These are phyloP conservation scores for Backusella sp. DNA, from an alignment of 192 early-diverging fungal genomes.

Conservation along the genomic window DNA sequence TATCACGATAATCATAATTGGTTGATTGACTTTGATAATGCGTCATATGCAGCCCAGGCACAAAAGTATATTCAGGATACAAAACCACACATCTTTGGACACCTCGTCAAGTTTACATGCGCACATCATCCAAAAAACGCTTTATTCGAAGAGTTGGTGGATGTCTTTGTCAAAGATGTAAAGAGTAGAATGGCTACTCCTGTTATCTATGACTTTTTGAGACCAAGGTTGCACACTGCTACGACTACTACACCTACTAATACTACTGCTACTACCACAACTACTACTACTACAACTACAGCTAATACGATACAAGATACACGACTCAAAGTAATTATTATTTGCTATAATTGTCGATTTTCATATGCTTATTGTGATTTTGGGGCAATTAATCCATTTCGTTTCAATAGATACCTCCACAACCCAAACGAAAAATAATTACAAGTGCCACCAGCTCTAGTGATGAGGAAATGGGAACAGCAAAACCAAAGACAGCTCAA, in stretches of 20 bases:
- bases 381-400: background rate
- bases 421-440: slow-evolving; percentile 6
- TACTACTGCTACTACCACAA: background rate
- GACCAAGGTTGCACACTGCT: background rate
- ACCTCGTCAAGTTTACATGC: slow-evolving; percentile 34
- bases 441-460: background rate
- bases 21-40: slow-evolving; percentile 49
- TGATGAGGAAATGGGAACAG: background rate
- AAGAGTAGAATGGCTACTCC: slow-evolving; percentile 48
- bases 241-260: background rate
- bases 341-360: background rate
- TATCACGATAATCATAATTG: slow-evolving; percentile 52
- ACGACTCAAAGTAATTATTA: background rate
- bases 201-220: slow-evolving; percentile 49
- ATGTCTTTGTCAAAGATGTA: slow-evolving; percentile 55
- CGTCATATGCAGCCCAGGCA: slow-evolving; percentile 35
- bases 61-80: slow-evolving; percentile 34
- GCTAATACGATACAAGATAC: background rate
- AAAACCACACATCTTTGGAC: slow-evolving; percentile 38
- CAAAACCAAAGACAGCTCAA: background rate
- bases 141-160: slow-evolving; percentile 46
- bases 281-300: too few relatives aligned
- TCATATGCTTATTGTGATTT: background rate
- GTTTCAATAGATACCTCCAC: background rate
- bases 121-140: slow-evolving; percentile 29